Base-by-base conservation (phyloP, 208 protist species). In the Wallacemonas collosoma region DNA sequence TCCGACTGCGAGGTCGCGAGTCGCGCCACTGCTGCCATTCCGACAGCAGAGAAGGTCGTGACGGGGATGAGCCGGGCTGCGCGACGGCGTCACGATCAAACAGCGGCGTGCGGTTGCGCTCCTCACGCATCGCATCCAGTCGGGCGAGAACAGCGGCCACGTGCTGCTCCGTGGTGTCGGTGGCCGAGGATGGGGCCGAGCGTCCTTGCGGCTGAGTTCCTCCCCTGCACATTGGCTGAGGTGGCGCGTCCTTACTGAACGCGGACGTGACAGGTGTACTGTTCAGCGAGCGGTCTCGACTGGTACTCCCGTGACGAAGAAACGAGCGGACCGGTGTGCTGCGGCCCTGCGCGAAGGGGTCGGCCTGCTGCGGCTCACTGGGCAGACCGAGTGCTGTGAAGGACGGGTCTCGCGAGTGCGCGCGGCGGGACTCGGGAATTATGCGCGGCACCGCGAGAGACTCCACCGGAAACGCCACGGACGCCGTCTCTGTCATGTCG, bases 311-410 rank as follows among this genome's bases (percentile, higher is more conserved):
- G 55, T 56, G 68, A 4, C 55, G 68, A 15, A 72, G 43, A 38
- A 57, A 72, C 3, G 68, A 72, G 15, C 68, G 68, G 35, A 72
- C 38, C 17, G 68, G 68, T 17, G 68, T 72, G 55, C 40, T 45
- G 53, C 68, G 54, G 6, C 47, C 60, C 36, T 51, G 60, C 41
- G 60, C 43, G 17, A 65, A 65, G 12, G 60, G 60, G 43, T 65
- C 60, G 3, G 60, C 45, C 9, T 65, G 60, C 43, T 65, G 60
- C 26, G 60, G 60, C n/a, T 65, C 60, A 39, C 60, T 65, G 2
- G 60, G 60, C 43, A 65, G 43, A 4, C 60, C 60, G 4, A 65
- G 60, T 5, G 60, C 60, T 6, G 60, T 65, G n/a, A 35, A 65
- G 40, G 60, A 44, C 11, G 60, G 60, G 43, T 65, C 60, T 14